Evolutionary conservation across 371 early-diverging fungal genomes (phyloP).

Genomic region (Lichtheimia hyalospora): DNA sequence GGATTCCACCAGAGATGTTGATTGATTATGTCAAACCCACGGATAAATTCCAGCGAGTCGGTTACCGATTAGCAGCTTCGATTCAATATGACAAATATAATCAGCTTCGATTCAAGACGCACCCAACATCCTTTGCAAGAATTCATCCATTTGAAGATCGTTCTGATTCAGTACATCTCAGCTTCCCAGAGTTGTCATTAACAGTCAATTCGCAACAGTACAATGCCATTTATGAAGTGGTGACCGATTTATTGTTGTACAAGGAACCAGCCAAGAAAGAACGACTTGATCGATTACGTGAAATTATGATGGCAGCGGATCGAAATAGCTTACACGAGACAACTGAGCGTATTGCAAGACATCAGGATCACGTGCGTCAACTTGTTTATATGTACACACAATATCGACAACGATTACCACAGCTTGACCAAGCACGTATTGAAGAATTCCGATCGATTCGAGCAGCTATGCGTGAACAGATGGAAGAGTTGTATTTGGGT

Average conservation of each 20-base stretch:
- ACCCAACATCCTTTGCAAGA: slow-evolving; percentile 18
- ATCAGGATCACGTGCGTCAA: slow-evolving; percentile 69
- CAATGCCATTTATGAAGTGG: slow-evolving; percentile 67
- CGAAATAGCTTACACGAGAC: slow-evolving; percentile 51
- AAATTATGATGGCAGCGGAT: slow-evolving; percentile 75
- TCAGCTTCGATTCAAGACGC: slow-evolving; percentile 63
- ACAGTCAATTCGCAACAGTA: slow-evolving; percentile 77
- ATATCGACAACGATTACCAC: slow-evolving; percentile 28
- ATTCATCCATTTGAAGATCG: slow-evolving; percentile 51
- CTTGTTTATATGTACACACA: slow-evolving; percentile 28
- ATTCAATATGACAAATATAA: slow-evolving; percentile 81
- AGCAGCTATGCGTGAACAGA: slow-evolving; percentile 23
- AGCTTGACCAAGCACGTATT: slow-evolving; percentile 25
- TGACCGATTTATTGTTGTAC: slow-evolving; percentile 78
- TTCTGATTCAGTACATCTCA: slow-evolving; percentile 63
- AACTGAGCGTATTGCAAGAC: slow-evolving; percentile 57
- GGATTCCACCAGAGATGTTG: slow-evolving; percentile 87
- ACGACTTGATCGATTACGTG: slow-evolving; percentile 67
- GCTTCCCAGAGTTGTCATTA: slow-evolving; percentile 67
- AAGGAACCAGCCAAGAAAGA: slow-evolving; percentile 78
- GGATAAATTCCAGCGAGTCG: slow-evolving; percentile 72
- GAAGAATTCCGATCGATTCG: slow-evolving; percentile 34
- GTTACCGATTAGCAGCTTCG: slow-evolving; percentile 70
- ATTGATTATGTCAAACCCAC: slow-evolving; percentile 54
- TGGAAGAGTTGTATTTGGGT: slow-evolving; percentile 70